A percentile compares a stretch with the other conserved stretches of the same genome.
phyloP scores from a whole-genome alignment of 75 land plant genomes.

The Selaginella moellendorffii region DNA sequence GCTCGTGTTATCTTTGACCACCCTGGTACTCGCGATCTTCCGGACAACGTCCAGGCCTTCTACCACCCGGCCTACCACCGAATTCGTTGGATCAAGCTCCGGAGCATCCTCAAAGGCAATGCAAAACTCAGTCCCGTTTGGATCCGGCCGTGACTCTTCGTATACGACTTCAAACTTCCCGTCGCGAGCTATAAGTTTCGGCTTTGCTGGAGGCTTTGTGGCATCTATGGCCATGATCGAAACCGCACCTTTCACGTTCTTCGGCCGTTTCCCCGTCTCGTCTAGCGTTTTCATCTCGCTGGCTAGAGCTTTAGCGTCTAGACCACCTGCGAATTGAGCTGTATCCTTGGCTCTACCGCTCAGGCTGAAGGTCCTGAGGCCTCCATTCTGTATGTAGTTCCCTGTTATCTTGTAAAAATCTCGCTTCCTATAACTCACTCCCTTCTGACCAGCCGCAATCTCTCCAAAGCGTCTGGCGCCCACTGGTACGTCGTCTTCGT shows the following conservation, averaged over 20 bases:
- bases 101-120: slow-evolving; percentile 39
- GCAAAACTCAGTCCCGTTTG: slow-evolving; percentile 89
- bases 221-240: slow-evolving; percentile 61
- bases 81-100: slow-evolving; percentile 45
- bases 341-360: slow-evolving; percentile 62
- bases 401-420: slow-evolving; percentile 75
- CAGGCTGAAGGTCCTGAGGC: slow-evolving; percentile 47
- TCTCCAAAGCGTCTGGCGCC: slow-evolving; percentile 59
- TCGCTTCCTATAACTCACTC: slow-evolving; percentile 65
- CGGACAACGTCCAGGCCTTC: slow-evolving; percentile 81
- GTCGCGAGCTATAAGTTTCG: slow-evolving; percentile 61
- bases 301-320: slow-evolving; percentile 29
- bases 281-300: slow-evolving; percentile 34
- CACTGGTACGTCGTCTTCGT: slow-evolving; percentile 40
- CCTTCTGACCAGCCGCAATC: slow-evolving; percentile 48
- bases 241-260: slow-evolving; percentile 37
- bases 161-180: slow-evolving; percentile 71
- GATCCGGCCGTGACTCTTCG: slow-evolving; percentile 50
- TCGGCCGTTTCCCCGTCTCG: slow-evolving; percentile 22
- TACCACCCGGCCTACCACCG: slow-evolving; percentile 64
- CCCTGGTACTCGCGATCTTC: slow-evolving; percentile 43
- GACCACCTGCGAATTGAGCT: slow-evolving; percentile 33
- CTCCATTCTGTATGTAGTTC: slow-evolving; percentile 71
- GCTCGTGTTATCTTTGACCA: slow-evolving; percentile 65
- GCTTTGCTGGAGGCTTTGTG: slow-evolving; percentile 59